phyloP scores from a whole-genome alignment of 495 filamentous ascomycete species.

The Acidiella bohemica region DNA sequence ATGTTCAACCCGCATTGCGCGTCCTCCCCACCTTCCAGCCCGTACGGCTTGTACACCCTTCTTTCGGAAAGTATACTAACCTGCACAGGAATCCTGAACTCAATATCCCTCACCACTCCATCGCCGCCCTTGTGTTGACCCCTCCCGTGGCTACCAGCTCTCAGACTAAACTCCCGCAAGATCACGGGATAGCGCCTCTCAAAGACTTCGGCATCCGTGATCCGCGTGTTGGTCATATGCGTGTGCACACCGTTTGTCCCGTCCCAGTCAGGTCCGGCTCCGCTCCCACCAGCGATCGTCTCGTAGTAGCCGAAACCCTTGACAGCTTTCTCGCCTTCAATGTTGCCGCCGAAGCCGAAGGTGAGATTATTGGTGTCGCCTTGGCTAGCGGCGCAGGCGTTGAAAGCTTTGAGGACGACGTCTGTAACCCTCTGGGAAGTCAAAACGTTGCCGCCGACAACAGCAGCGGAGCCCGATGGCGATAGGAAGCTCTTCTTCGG shows the following conservation, averaged over 20 bases:
- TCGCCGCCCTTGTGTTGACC: slow-evolving; percentile 76
- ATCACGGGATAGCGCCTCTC: slow-evolving; percentile 86
- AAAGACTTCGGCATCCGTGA: slow-evolving; percentile 93
- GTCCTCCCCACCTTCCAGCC: slow-evolving; percentile 73
- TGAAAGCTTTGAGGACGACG: slow-evolving; percentile 82
- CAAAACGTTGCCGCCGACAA: slow-evolving; percentile 91
- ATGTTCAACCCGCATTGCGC: slow-evolving; percentile 69
- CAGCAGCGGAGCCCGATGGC: slow-evolving; percentile 75
- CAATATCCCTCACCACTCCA: slow-evolving; percentile 85
- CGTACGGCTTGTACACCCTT: slow-evolving; percentile 77
- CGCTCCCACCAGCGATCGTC: slow-evolving; percentile 86
- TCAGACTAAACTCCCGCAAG: slow-evolving; percentile 66
- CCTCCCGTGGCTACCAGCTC: slow-evolving; percentile 52
- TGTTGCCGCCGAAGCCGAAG: slow-evolving; percentile 68
- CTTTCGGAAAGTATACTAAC: slow-evolving; percentile 81
- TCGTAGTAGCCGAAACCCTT: slow-evolving; percentile 95
- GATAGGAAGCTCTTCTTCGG: slow-evolving; percentile 71
- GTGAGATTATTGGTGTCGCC: slow-evolving; percentile 89
- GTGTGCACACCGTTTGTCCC: slow-evolving; percentile 84
- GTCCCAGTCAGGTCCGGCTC: slow-evolving; percentile 76
- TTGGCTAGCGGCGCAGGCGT: slow-evolving; percentile 79
- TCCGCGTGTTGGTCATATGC: slow-evolving; percentile 99
- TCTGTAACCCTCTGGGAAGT: slow-evolving; percentile 86
- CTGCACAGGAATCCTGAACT: slow-evolving; percentile 81
- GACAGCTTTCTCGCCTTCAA: slow-evolving; percentile 33